Conservation (phyloP, 2,329 filamentous ascomycete genomes). For the Talaromyces verruculosus region DNA sequence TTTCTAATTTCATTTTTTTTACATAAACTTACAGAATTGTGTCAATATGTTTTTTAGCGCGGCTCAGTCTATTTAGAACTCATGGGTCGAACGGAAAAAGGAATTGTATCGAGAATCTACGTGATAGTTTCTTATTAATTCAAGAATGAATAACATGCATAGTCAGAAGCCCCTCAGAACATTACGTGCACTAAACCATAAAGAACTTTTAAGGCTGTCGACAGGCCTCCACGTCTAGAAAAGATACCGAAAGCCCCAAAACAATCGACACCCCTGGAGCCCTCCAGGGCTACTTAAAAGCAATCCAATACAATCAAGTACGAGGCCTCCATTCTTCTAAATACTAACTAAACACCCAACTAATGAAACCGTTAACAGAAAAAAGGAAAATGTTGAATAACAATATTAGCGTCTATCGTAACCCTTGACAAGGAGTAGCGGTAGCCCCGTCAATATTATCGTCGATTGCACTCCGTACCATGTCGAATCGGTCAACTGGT, state of each 20-base stretch:
- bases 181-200: neutral
- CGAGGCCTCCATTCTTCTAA: no score
- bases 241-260: neutral
- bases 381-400: no score
- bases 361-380: no score
- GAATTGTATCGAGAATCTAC: neutral
- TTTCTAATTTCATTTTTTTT: constrained; percentile 40
- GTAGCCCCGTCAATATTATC: no score
- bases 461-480: no score
- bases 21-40: constrained; percentile 24
- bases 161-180: neutral
- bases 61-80: neutral
- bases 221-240: neutral
- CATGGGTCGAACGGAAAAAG: neutral
- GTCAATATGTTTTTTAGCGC: constrained; percentile 1
- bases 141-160: neutral
- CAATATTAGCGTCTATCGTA: no score
- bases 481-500: no score
- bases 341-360: no score
- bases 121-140: neutral
- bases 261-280: neutral
- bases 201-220: neutral
- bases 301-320: neutral
- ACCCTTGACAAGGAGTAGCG: no score
- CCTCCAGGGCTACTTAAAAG: neutral